Evolutionary conservation across 176 grass and related monocot species (phyloP).

Genomic region (Rhynchospora tenuis): DNA sequence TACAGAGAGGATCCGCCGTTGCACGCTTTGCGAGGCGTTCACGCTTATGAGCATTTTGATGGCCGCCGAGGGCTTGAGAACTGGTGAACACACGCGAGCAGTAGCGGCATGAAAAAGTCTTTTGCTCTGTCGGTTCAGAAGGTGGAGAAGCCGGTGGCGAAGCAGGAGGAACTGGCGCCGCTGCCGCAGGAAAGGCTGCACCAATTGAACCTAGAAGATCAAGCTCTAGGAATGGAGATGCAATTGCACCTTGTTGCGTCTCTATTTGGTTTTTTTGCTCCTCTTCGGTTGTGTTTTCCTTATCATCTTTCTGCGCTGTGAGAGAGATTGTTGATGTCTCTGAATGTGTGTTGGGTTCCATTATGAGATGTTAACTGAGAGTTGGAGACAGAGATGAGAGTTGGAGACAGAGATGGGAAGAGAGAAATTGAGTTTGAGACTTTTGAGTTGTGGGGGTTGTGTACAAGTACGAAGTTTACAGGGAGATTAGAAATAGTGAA

Average conservation of each 20-base stretch:
- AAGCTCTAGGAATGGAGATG: slow-evolving; percentile 10
- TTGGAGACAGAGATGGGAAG: neutral
- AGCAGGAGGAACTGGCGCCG: no score
- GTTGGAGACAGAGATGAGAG: no score
- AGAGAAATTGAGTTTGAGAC: neutral
- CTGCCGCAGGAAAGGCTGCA: neutral
- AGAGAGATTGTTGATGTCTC: no score
- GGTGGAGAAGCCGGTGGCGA: no score
- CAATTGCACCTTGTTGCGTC: neutral
- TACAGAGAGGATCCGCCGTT: neutral
- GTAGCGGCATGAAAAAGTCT: slow-evolving; percentile 17
- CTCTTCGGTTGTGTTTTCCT: no score
- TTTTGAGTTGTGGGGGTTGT: neutral
- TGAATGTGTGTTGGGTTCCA: no score
- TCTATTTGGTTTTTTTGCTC: neutral
- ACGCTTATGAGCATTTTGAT: slow-evolving; percentile 18
- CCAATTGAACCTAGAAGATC: neutral
- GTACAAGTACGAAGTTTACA: slow-evolving; percentile 13
- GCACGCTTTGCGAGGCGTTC: no score
- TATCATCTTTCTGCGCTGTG: no score
- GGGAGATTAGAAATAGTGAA: neutral
- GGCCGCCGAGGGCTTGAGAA: slow-evolving; percentile 19
- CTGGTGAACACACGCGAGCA: slow-evolving; percentile 12
- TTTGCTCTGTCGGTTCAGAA: neutral
- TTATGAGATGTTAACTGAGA: neutral